These are phyloP conservation scores for Amanita pallidorosea DNA, from an alignment of 768 basidiomycete genomes.

Conservation along the genomic window DNA sequence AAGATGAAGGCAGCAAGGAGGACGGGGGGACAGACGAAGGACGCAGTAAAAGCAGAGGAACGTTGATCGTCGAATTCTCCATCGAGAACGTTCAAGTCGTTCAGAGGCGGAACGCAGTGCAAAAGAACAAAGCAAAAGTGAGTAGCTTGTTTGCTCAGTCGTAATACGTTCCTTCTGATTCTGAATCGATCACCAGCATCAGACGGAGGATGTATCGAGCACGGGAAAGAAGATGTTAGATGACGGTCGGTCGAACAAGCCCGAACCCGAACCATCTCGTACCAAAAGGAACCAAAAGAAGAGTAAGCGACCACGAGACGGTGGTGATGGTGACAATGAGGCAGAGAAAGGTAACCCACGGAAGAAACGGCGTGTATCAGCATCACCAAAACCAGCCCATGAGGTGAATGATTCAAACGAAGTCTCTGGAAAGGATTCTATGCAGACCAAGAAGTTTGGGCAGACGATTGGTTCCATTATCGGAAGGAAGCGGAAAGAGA, in stretches of 20 bases:
- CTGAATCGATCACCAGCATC: background rate
- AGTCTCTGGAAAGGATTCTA: too few species aligned
- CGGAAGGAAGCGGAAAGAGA: too few species aligned
- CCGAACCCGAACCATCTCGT: background rate
- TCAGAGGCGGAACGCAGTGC: constrained; percentile 53
- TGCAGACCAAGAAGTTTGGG: too few species aligned
- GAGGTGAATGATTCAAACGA: too few species aligned
- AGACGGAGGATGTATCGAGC: background rate
- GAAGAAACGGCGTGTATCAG: background rate
- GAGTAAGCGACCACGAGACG: background rate
- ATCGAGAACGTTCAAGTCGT: constrained; percentile 92
- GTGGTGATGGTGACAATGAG: background rate
- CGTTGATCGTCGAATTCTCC: constrained; percentile 87
- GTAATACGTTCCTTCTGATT: background rate
- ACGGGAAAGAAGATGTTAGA: background rate
- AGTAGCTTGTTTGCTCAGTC: too few species aligned
- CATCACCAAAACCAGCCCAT: too few species aligned
- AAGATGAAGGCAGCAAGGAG: constrained; percentile 49
- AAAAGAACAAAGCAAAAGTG: constrained; percentile 26
- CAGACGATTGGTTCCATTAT: too few species aligned
- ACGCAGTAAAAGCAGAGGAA: constrained; percentile 30
- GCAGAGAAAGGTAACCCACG: background rate
- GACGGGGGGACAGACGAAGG: constrained; percentile 36
- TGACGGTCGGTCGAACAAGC: background rate
- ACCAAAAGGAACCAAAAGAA: background rate